phyloP scores from a whole-genome alignment of 208 protist species.

The Willaertia magna region DNA sequence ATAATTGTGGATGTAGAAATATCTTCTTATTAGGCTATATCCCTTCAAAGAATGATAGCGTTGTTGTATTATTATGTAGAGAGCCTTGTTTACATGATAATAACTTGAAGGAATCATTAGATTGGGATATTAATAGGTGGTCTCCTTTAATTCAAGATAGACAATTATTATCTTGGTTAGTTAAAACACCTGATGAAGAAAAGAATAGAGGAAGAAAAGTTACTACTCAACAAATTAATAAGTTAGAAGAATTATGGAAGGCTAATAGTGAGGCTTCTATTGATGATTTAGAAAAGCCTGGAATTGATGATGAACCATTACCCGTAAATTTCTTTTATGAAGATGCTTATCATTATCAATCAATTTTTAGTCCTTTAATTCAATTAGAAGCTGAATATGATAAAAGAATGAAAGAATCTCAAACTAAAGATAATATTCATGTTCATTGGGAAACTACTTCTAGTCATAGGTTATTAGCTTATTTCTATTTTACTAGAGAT shows the following conservation, averaged over 20 bases:
- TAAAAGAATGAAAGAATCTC: slow-evolving; percentile 65
- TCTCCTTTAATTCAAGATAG: slow-evolving; percentile 74
- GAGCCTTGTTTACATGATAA: slow-evolving; percentile 43
- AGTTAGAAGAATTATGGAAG: slow-evolving; percentile 78
- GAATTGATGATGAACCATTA: slow-evolving; percentile 42
- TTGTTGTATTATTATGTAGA: slow-evolving; percentile 82
- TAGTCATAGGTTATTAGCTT: slow-evolving; percentile 46
- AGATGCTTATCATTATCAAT: slow-evolving; percentile 73
- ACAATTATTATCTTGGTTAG: slow-evolving; percentile 72
- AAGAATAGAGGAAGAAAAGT: slow-evolving; percentile 51
- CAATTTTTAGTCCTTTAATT: slow-evolving; percentile 67
- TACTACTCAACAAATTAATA: slow-evolving; percentile 54
- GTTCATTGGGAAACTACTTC: slow-evolving; percentile 64
- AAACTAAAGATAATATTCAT: slow-evolving; percentile 47
- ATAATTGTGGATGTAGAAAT: slow-evolving; percentile 72
- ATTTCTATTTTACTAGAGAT: slow-evolving; percentile 45
- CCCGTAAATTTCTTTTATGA: slow-evolving; percentile 55
- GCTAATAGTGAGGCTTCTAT: slow-evolving; percentile 43
- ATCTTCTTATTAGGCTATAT: slow-evolving; percentile 82
- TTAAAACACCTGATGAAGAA: slow-evolving; percentile 46
- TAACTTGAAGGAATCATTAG: slow-evolving; percentile 35
- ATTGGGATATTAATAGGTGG: slow-evolving; percentile 74
- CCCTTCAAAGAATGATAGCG: slow-evolving; percentile 69
- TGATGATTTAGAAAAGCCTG: slow-evolving; percentile 47
- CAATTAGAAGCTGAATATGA: slow-evolving; percentile 78